Evolutionary conservation across 441 rosid species (phyloP).

Genomic region (Erysimum cheiri): DNA sequence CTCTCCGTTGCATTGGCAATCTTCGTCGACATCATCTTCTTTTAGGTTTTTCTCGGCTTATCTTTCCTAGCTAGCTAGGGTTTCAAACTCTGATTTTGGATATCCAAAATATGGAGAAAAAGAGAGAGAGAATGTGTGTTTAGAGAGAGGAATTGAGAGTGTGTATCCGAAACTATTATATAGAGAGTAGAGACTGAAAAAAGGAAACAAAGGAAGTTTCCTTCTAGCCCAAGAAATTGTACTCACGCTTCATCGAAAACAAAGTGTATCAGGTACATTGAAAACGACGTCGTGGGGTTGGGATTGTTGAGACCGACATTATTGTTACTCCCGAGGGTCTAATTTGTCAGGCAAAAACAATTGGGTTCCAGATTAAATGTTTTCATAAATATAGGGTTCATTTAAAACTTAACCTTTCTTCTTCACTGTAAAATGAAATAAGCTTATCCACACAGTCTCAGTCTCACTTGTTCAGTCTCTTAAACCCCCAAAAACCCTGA

Average conservation of each 20-base stretch:
- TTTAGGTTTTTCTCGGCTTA: background rate
- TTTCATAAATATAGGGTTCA: background rate
- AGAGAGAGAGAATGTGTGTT: too few species aligned
- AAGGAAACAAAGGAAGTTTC: too few species aligned
- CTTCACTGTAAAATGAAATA: constrained; percentile 23
- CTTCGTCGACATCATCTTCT: constrained; percentile 1
- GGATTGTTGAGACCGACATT: too few species aligned
- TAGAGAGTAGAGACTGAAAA: too few species aligned
- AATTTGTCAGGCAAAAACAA: background rate
- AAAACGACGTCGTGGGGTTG: too few species aligned
- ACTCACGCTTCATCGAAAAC: too few species aligned
- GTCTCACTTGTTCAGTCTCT: constrained; percentile 35
- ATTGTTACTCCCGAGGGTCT: background rate
- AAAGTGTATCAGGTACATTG: too few species aligned
- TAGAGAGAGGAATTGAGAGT: too few species aligned
- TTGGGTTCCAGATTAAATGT: background rate
- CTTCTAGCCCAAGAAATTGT: too few species aligned
- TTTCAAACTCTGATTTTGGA: too few species aligned
- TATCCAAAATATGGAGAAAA: too few species aligned
- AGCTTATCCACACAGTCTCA: constrained; percentile 39
- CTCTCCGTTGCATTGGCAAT: constrained; percentile 58
- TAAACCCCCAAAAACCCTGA: constrained; percentile 37
- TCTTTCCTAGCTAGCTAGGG: background rate
- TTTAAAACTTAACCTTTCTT: constrained; percentile 7
- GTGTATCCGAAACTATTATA: too few species aligned